Conservation (phyloP, 805 yeast genomes). For the Candida orba region DNA sequence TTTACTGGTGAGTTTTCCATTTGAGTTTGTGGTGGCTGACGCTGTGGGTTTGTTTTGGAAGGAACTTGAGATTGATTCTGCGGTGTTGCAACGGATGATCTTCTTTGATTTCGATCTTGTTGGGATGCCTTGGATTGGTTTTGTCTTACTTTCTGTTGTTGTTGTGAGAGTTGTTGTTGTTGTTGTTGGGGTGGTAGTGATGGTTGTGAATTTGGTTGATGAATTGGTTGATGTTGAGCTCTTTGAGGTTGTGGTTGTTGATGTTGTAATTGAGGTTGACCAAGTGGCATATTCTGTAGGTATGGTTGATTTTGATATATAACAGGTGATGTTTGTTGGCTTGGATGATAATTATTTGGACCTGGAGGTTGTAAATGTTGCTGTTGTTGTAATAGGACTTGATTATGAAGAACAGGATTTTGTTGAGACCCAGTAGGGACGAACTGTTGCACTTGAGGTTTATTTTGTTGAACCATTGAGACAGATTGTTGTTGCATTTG, state of each 20-base stretch:
- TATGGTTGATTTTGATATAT: neutral
- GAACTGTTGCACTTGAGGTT: slow-evolving; percentile 7
- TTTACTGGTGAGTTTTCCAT: no score
- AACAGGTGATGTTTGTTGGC: slow-evolving; percentile 4
- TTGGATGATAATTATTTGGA: slow-evolving; percentile 7
- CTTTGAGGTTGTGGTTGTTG: slow-evolving; percentile 1
- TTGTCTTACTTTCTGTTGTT: neutral
- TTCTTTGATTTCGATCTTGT: slow-evolving; percentile 9
- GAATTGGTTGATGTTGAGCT: slow-evolving; percentile 1
- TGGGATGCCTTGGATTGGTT: neutral
- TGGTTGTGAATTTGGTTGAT: slow-evolving; percentile 2
- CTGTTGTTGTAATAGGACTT: slow-evolving; percentile 6
- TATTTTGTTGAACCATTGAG: slow-evolving; percentile 2
- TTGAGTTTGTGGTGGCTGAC: no score
- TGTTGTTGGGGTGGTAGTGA: slow-evolving; percentile 5
- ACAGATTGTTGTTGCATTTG: slow-evolving; percentile 4
- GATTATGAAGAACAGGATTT: slow-evolving; percentile 7
- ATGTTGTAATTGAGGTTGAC: slow-evolving; percentile 4
- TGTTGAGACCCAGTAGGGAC: slow-evolving; percentile 4
- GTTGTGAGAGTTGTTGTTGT: slow-evolving; percentile 6
- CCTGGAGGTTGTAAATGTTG: neutral
- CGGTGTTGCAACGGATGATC: slow-evolving; percentile 11
- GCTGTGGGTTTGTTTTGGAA: no score
- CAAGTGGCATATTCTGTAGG: neutral
- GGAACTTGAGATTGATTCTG: slow-evolving; percentile 9